A percentile compares a stretch with the other conserved stretches of the same genome.
Conservation (phyloP, 2,329 filamentous ascomycete species). For the Magnaporthiopsis rhizophila region DNA sequence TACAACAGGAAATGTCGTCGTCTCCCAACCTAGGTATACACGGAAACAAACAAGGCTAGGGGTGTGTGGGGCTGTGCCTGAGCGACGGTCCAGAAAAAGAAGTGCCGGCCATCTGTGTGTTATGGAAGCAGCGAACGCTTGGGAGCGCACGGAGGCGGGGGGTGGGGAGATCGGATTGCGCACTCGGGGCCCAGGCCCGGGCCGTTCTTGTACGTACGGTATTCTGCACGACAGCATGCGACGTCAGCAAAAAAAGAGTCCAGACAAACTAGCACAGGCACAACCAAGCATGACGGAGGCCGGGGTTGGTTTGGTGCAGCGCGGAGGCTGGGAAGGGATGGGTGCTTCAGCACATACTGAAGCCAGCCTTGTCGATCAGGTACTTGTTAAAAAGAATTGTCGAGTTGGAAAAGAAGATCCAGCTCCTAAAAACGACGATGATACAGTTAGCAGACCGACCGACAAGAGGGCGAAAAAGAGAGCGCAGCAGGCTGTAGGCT, state of each 20-base stretch:
- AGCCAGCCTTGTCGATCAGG: constrained; percentile 67
- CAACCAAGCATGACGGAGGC: background rate
- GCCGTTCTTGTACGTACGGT: constrained; percentile 8
- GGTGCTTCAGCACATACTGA: constrained; percentile 48
- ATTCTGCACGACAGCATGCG: constrained; percentile 3
- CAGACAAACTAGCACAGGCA: constrained; percentile 4
- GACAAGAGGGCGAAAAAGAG: background rate
- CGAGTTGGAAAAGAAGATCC: constrained; percentile 78
- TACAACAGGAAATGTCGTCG: too few relatives aligned
- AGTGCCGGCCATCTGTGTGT: background rate
- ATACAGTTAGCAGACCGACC: constrained; percentile 6
- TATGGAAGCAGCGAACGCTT: background rate
- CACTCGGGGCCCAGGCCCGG: background rate
- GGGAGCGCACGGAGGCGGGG: background rate
- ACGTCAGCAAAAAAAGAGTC: background rate
- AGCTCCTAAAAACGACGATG: constrained; percentile 38
- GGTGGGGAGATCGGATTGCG: background rate
- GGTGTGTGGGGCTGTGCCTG: background rate
- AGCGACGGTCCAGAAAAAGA: background rate
- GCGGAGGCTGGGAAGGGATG: background rate
- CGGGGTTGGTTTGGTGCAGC: background rate
- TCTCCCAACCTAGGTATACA: too few relatives aligned
- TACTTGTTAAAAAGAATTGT: constrained; percentile 93
- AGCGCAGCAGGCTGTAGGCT: background rate
- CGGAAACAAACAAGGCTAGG: background rate